Conservation (phyloP, 2,329 filamentous ascomycete genomes). For the Mycosphaerella sp. region DNA sequence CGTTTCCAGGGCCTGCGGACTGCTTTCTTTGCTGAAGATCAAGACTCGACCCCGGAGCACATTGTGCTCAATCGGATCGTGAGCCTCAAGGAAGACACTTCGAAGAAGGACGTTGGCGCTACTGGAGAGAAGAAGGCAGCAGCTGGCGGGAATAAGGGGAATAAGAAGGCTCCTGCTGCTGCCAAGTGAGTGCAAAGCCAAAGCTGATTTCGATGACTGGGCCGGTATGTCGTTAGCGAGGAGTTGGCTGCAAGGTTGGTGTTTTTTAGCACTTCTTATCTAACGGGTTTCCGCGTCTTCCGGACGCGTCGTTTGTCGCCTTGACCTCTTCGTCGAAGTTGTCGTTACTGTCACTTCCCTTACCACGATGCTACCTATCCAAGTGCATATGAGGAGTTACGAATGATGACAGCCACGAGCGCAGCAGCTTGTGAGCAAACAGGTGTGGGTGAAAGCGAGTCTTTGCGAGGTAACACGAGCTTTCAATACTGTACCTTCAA, state of each 20-base stretch:
- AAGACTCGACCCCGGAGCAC: constrained; percentile 59
- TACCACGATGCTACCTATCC: too few relatives aligned
- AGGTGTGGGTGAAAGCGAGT: too few relatives aligned
- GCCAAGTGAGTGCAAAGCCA: neutral
- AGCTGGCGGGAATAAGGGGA: neutral
- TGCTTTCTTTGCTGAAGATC: constrained; percentile 74
- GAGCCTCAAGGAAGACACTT: constrained; percentile 79
- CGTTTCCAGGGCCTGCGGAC: constrained; percentile 88
- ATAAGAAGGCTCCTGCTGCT: neutral
- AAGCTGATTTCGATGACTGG: neutral
- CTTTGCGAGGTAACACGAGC: too few relatives aligned
- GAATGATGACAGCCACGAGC: too few relatives aligned
- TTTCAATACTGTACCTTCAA: too few relatives aligned
- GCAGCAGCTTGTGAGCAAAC: too few relatives aligned
- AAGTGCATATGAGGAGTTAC: too few relatives aligned
- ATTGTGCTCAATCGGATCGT: constrained; percentile 89
- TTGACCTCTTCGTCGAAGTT: too few relatives aligned
- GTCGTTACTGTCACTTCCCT: too few relatives aligned
- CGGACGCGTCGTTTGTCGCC: too few relatives aligned
- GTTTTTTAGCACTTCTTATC: too few relatives aligned
- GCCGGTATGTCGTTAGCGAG: neutral
- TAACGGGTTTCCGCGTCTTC: too few relatives aligned
- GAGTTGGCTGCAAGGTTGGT: constrained; percentile 24
- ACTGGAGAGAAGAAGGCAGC: neutral
- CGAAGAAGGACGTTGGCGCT: constrained; percentile 45